phyloP scores from a whole-genome alignment of 805 yeast genomes.

The Cyberlindnera maritima region DNA sequence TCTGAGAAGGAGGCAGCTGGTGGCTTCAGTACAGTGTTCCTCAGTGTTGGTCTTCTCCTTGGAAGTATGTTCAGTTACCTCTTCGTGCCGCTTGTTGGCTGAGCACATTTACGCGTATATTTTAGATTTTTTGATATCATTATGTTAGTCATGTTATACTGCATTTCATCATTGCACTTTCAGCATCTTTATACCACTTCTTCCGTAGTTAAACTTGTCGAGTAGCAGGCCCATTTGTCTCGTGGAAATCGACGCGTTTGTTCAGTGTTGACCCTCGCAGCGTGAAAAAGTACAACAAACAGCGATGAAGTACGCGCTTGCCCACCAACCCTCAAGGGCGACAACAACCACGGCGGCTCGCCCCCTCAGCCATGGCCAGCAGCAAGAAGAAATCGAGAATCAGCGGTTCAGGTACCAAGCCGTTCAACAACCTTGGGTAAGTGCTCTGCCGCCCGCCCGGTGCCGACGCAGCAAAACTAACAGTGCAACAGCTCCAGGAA shows the following conservation, averaged over 20 bases:
- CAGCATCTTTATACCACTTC: no score
- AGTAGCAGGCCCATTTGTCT: no score
- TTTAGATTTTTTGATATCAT: no score
- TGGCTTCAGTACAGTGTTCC: slow-evolving; percentile 80
- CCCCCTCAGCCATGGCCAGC: not conserved
- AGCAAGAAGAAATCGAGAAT: not conserved
- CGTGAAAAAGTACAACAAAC: no score
- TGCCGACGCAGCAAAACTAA: not conserved
- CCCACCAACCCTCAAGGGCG: no score
- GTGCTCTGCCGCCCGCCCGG: not conserved
- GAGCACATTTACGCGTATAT: no score
- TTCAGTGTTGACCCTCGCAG: no score
- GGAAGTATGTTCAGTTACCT: slow-evolving; percentile 79
- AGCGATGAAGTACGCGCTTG: no score
- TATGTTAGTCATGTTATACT: no score
- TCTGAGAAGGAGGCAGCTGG: slow-evolving; percentile 89
- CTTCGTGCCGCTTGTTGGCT: slow-evolving; percentile 39
- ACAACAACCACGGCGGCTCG: not conserved
- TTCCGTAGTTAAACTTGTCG: no score
- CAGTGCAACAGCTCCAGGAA: not conserved
- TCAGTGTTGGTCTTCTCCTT: slow-evolving; percentile 71
- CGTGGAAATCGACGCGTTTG: no score
- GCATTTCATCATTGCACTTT: no score
- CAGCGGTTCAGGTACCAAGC: not conserved
- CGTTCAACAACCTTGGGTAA: not conserved